These are phyloP conservation scores for Zostera marina DNA, from an alignment of 116 monocot species.

Conservation along the genomic window DNA sequence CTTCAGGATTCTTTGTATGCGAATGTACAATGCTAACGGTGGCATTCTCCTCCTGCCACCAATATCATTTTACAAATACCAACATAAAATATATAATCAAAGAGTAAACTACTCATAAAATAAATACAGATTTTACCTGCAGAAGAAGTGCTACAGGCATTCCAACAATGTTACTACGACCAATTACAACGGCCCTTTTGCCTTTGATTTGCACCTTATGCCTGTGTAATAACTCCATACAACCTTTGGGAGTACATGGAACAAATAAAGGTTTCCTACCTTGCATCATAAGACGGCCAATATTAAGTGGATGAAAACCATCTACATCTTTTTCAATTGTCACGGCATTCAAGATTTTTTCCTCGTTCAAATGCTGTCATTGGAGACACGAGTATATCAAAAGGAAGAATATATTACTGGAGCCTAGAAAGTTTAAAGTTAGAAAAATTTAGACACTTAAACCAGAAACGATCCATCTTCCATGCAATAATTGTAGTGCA, in stretches of 20 bases:
- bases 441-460: too few species aligned
- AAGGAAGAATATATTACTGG: neutral
- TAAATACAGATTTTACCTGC: slow-evolving; percentile 32
- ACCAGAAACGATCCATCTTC: too few species aligned
- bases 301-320: slow-evolving; percentile 94
- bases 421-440: too few species aligned
- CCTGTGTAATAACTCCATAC: slow-evolving; percentile 77
- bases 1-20: slow-evolving; percentile 73
- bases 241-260: slow-evolving; percentile 94
- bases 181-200: slow-evolving; percentile 87
- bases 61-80: slow-evolving; percentile 3
- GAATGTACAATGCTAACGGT: slow-evolving; percentile 84
- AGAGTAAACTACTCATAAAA: neutral
- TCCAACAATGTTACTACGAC: slow-evolving; percentile 96
- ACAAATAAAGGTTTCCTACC: slow-evolving; percentile 81
- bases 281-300: slow-evolving; percentile 87
- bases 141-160: slow-evolving; percentile 78
- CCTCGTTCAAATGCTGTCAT: slow-evolving; percentile 80
- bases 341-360: slow-evolving; percentile 60
- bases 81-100: neutral
- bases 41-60: slow-evolving; percentile 64
- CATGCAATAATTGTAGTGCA: too few species aligned
- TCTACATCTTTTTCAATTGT: slow-evolving; percentile 92
- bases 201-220: slow-evolving; percentile 67
- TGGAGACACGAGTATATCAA: neutral